Evolutionary conservation across 176 grass and related monocot genomes (phyloP), one percentile per base, ranked within the genome.

Genomic region (Chloris gayana): DNA sequence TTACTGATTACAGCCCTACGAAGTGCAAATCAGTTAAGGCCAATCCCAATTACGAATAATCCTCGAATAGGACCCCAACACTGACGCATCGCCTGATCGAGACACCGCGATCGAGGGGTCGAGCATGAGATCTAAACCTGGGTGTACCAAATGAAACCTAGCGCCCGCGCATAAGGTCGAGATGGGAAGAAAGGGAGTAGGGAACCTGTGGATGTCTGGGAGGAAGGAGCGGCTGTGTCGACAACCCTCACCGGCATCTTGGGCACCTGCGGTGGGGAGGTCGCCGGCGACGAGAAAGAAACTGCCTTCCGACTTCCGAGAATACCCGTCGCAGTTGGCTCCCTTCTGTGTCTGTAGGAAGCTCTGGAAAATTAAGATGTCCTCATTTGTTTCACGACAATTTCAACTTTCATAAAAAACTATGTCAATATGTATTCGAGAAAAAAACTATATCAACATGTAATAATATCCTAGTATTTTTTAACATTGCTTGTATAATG

Each of bases 161-260:
- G 33, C 9, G 32, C 14, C 60, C 17, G 41, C 49, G 61, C 24
- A 11, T 32, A 33, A n/a, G 26, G 17, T 18, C 50, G 70, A 34
- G 33, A 69, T 22, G 9, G 70, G 54, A 67, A 12, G 60, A 35
- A 26, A 7, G 49, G 47, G 14, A 19, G 4, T 1, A 41, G 14
- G 7, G 35, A 29, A 95, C 94, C 94, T 83, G 91, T 80, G 33
- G 91, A 61, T 27, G 87, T 61, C 64, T 89, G 82, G 26, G 87
- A 85, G 26, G 91, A 97, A 68, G 91, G 91, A 50, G 89, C 80
- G 13, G 94, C 80, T 50, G 79, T 91, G 64, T 91, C 91, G 27
- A 89, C 80, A 57, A 97, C 84, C 78, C 94, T 85, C 58, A 97
- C 94, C 50, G 91, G 94, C 94, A 97, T 97, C 76, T 66, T 80